Evolutionary conservation across 768 basidiomycete genomes (phyloP).

Genomic region (Pholiota microspora): DNA sequence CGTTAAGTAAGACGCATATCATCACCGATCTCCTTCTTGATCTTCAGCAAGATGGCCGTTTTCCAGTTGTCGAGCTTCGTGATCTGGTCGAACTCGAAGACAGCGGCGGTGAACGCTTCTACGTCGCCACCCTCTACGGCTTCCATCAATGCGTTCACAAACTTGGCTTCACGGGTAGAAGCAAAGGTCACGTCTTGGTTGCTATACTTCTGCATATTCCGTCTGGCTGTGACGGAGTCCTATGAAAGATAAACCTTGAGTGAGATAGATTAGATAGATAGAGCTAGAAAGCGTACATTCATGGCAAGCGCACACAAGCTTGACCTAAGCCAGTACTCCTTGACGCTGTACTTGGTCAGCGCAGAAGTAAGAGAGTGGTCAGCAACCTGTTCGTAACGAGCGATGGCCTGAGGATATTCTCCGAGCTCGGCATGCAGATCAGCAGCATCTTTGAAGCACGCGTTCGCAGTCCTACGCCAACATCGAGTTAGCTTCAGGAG

Average conservation of each 20-base stretch:
- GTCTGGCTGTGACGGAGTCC: constrained; percentile 83
- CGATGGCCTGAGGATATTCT: constrained; percentile 81
- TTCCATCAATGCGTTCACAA: constrained; percentile 75
- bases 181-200: constrained; percentile 84
- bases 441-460: constrained; percentile 94
- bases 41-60: constrained; percentile 84
- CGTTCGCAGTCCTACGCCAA: constrained; percentile 79
- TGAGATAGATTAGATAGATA: neutral
- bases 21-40: constrained; percentile 77
- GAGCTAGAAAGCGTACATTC: constrained; percentile 52
- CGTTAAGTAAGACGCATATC: constrained; percentile 36
- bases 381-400: constrained; percentile 89
- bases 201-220: constrained; percentile 75
- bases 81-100: constrained; percentile 91
- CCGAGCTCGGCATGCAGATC: constrained; percentile 91
- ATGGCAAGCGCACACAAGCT: constrained; percentile 87
- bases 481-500: neutral
- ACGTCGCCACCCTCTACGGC: constrained; percentile 50
- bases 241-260: constrained; percentile 27
- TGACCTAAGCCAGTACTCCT: constrained; percentile 93
- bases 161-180: constrained; percentile 91
- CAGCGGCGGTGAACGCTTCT: constrained; percentile 75
- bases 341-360: constrained; percentile 97
- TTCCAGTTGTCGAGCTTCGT: constrained; percentile 96
- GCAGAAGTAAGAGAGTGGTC: constrained; percentile 75